phyloP scores from a whole-genome alignment of 805 yeast species.

The Candida dajiaensis region DNA sequence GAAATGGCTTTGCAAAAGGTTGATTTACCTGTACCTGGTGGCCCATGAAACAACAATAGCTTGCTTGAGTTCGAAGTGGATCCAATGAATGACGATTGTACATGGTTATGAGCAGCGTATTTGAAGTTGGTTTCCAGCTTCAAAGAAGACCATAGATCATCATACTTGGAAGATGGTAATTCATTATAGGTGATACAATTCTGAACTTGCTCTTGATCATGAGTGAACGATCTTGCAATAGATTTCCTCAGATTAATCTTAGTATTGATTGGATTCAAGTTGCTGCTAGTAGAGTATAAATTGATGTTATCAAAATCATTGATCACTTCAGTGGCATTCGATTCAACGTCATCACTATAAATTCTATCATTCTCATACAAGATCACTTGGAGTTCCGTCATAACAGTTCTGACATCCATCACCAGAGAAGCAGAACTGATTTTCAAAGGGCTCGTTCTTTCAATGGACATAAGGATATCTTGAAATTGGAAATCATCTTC shows the following conservation, averaged over 20 bases:
- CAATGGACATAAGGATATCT: conserved; percentile 1
- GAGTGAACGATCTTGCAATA: conserved; percentile 10
- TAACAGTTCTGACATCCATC: not conserved
- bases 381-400: not conserved
- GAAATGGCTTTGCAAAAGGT: conserved; percentile 35
- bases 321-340: not conserved
- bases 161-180: conserved; percentile 27
- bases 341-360: not conserved
- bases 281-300: conserved; percentile 10
- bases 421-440: not conserved
- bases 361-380: not conserved
- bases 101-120: conserved; percentile 25
- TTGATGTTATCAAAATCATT: conserved; percentile 29
- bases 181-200: conserved; percentile 11
- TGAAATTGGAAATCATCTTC: not conserved
- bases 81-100: conserved; percentile 7
- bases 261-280: not conserved
- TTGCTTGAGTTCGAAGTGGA: conserved; percentile 9
- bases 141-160: conserved; percentile 31
- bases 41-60: conserved; percentile 32
- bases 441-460: not conserved
- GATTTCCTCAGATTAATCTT: not conserved
- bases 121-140: conserved; percentile 28
- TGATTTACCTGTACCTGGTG: conserved; percentile 45
- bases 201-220: not conserved